Evolutionary conservation across 2,329 filamentous ascomycete species (phyloP).

Genomic region (Pseudogymnoascus sp.): DNA sequence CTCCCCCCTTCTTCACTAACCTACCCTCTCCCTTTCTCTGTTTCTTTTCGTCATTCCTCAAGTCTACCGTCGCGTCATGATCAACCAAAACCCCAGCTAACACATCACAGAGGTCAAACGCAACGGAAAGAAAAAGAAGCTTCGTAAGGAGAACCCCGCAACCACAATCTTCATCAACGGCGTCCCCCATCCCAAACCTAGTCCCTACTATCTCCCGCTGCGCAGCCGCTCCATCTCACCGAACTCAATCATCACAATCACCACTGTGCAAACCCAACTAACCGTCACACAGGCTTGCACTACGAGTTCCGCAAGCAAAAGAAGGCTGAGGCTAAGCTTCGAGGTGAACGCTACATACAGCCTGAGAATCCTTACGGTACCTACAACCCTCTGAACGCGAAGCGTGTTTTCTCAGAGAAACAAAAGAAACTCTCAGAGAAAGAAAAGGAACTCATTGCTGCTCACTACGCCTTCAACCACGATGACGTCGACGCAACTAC

Average conservation of each 20-base stretch:
- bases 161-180: not conserved
- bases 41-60: not conserved
- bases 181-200: not conserved
- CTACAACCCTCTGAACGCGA: not conserved
- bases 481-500: conserved; percentile 59
- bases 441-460: not conserved
- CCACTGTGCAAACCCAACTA: not conserved
- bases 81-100: not conserved
- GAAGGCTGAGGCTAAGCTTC: not conserved
- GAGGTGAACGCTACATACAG: not conserved
- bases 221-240: not conserved
- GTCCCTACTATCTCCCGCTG: not conserved
- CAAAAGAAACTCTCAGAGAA: not conserved
- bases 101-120: not conserved
- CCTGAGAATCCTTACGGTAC: not conserved
- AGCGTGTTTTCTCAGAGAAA: not conserved
- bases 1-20: not conserved
- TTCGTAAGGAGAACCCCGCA: not conserved
- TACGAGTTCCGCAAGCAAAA: not conserved
- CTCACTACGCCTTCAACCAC: conserved; percentile 25
- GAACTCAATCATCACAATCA: not conserved
- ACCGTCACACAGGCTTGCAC: not conserved
- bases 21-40: not conserved
- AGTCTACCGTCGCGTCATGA: not conserved
- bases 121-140: not conserved